Base-by-base conservation (phyloP, 2,329 filamentous ascomycete genomes). In the Chrysoporthe cubensis region DNA sequence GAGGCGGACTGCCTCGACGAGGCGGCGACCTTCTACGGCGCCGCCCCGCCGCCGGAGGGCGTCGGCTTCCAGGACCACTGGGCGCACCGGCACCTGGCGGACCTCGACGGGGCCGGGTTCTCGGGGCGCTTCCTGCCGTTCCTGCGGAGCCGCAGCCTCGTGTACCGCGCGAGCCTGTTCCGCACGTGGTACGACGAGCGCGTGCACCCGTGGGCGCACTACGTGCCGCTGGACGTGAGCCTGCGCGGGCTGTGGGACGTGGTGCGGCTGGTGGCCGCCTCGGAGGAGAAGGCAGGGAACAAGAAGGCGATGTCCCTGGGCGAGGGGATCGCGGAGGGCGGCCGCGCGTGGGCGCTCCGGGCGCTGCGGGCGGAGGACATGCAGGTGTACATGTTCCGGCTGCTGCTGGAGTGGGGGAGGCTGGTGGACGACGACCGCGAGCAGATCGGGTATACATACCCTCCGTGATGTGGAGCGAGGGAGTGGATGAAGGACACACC, bases 141-240 rank as follows among this genome's bases (percentile, higher is more conserved):
- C 71, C 75, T 90, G 14, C 76, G 79, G 16, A 84, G 81, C 14
- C 81, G 76, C 1, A 85, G 82, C 3, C 75, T 88, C 1, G 84
- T 85, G 0, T 83, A 90, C 74, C 88, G 88, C 70, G 83, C 85
- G 0, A 88, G 86, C 2, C 78, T 89, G 34, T 91, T 88, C 74
- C 80, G 83, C 34, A 88, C 90, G 66, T 91, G 89, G 89, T 88
- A 88, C 72, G 88, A 90, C 71, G 82, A 84, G 44, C 81, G 89
- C 2, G 76, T 91, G 1, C 79, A 87, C 16, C 81, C 85, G 0
- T 91, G 89, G 89, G 78, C 80, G 32, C 88, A 91, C 75, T 91
- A 88, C 71, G 82, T 90, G 0, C 89, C 89, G 0, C 81, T 90
- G 71, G 87, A 90, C 72, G 81, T 78, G 11, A 71, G 78, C 6